A percentile compares a stretch with the other conserved stretches of the same genome.
phyloP scores from a whole-genome alignment of 2,329 filamentous ascomycete genomes.

The Fusarium dlaminii region DNA sequence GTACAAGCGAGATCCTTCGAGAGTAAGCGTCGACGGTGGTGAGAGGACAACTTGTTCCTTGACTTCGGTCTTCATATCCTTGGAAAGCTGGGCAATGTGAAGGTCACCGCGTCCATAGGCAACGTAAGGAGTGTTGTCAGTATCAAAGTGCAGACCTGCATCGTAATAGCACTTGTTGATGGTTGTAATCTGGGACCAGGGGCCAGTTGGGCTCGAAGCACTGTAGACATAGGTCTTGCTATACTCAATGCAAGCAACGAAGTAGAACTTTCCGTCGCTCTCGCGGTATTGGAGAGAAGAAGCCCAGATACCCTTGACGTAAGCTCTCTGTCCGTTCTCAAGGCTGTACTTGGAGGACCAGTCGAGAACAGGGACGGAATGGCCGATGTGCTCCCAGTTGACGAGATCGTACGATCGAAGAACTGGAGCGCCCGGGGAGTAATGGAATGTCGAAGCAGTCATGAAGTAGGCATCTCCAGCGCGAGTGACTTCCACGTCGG shows the following conservation, averaged over 20 bases:
- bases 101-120: slow-evolving; percentile 60
- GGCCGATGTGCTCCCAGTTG: slow-evolving; percentile 58
- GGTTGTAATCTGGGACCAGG: slow-evolving; percentile 52
- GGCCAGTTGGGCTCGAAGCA: slow-evolving; percentile 50
- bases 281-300: slow-evolving; percentile 43
- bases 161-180: slow-evolving; percentile 68
- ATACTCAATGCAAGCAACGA: slow-evolving; percentile 52
- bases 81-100: slow-evolving; percentile 59
- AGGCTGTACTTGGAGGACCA: slow-evolving; percentile 14
- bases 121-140: slow-evolving; percentile 67
- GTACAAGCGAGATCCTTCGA: slow-evolving; percentile 66
- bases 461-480: slow-evolving; percentile 62
- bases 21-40: slow-evolving; percentile 1
- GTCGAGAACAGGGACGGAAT: slow-evolving; percentile 48
- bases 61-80: slow-evolving; percentile 43
- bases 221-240: slow-evolving; percentile 64
- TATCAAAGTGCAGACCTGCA: slow-evolving; percentile 62
- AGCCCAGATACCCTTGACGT: slow-evolving; percentile 66
- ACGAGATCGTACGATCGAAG: slow-evolving; percentile 64
- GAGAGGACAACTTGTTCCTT: slow-evolving; percentile 4
- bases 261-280: slow-evolving; percentile 28
- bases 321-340: slow-evolving; percentile 54
- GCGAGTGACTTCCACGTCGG: slow-evolving; percentile 63
- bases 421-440: slow-evolving; percentile 65
- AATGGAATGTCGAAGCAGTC: slow-evolving; percentile 64